phyloP scores from a whole-genome alignment of 2,329 filamentous ascomycete species.

The Colletotrichum sidae region DNA sequence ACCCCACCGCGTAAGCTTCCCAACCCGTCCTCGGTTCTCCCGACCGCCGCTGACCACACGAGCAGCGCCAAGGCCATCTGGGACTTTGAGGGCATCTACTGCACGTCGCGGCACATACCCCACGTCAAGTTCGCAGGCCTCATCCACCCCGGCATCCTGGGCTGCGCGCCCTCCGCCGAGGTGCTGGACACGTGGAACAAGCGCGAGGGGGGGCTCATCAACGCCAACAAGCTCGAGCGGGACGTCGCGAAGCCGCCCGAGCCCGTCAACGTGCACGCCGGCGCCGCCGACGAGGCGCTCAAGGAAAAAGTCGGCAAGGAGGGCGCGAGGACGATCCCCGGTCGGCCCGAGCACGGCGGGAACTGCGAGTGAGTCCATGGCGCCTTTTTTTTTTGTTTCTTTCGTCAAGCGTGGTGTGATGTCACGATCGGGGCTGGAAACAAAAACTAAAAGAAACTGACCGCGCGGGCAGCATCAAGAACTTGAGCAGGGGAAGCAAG shows the following conservation, averaged over 20 bases:
- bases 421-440: neutral
- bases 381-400: neutral
- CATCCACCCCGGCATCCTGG: slow-evolving; percentile 92
- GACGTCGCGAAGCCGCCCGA: slow-evolving; percentile 84
- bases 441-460: slow-evolving; percentile 23
- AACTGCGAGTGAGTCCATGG: slow-evolving; percentile 74
- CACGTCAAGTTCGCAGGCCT: slow-evolving; percentile 89
- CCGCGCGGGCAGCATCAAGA: slow-evolving; percentile 71
- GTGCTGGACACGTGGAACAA: slow-evolving; percentile 86
- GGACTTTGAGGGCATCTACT: slow-evolving; percentile 73
- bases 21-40: neutral
- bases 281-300: slow-evolving; percentile 67
- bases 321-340: slow-evolving; percentile 87
- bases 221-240: slow-evolving; percentile 72
- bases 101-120: slow-evolving; percentile 86
- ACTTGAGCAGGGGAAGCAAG: slow-evolving; percentile 81
- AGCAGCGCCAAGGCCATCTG: slow-evolving; percentile 66
- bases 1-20: slow-evolving; percentile 78
- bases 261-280: slow-evolving; percentile 78
- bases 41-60: neutral
- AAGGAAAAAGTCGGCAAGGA: slow-evolving; percentile 78
- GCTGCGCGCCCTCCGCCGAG: slow-evolving; percentile 84
- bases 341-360: slow-evolving; percentile 86
- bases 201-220: slow-evolving; percentile 84
- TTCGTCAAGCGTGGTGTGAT: neutral